Evolutionary conservation across 192 early-diverging fungal genomes (phyloP).

Genomic region (Coemansia sp.): DNA sequence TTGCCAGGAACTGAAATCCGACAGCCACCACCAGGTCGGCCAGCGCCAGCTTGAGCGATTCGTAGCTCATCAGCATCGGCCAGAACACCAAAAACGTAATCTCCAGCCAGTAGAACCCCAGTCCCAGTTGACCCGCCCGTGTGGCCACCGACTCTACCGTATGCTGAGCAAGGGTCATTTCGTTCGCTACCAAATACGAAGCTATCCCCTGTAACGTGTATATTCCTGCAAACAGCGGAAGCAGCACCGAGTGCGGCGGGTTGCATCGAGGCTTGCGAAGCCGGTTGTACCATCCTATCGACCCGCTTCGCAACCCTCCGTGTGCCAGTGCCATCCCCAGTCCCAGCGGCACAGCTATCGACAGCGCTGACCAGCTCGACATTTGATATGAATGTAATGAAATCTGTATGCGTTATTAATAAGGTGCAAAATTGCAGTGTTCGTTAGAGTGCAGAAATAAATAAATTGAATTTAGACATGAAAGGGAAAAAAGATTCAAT

Average conservation of each 20-base stretch:
- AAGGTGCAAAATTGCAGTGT: neutral
- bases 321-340: constrained; percentile 34
- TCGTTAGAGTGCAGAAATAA: no score
- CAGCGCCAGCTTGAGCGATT: constrained; percentile 35
- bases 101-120: constrained; percentile 49
- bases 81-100: constrained; percentile 48
- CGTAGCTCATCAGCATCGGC: constrained; percentile 38
- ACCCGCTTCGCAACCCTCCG: constrained; percentile 18
- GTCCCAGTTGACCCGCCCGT: constrained; percentile 38
- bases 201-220: constrained; percentile 39
- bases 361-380: constrained; percentile 43
- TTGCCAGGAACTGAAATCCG: constrained; percentile 33
- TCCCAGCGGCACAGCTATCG: constrained; percentile 36
- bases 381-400: constrained; percentile 25
- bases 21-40: constrained; percentile 28
- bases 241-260: constrained; percentile 22
- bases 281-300: constrained; percentile 38
- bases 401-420: no score
- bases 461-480: neutral
- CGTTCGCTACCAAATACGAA: constrained; percentile 36
- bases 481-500: constrained; percentile 6
- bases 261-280: constrained; percentile 48
- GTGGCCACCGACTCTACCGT: constrained; percentile 31
- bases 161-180: constrained; percentile 29
- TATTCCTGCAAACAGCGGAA: constrained; percentile 29